Evolutionary conservation across 306 rosid genomes (phyloP), one percentile per base, ranked within the genome.

Genomic region (Chamaecrista fasciculata): DNA sequence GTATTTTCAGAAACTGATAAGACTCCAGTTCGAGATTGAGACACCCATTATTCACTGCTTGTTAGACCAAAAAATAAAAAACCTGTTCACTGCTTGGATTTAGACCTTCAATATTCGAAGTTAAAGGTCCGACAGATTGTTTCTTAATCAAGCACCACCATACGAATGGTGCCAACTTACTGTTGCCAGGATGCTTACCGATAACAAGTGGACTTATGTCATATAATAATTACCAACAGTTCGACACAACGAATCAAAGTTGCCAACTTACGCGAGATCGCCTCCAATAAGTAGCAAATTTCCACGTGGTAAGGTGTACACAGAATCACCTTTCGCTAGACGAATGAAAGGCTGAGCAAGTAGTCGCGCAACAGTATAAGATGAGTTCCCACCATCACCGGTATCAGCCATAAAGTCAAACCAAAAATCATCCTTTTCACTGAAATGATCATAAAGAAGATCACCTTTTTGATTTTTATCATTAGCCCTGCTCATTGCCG

Each of bases 341-440:
- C 64, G 69, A 78, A 94, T 81, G 59, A 79, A 81, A 72, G 97
- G 97, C 81, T 82, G 96, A 69, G 99, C 97, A 76, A 94, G 97
- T 21, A 94, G 85, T 56, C 88, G 84, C 56, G 99, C 97, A 67
- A 94, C 80, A 9, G 97, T 29, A 91, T 91, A 94, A 48, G 99
- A 90, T 66, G 97, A 88, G 88, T 94, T 94, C 68, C 99, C 99
- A 76, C 99, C 99, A 66, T 94, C 99, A 16, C 99, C 99, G 20
- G 99, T 94, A 81, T 94, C 99, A 76, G 99, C 97, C 96, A 91
- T 91, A 80, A 94, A 94, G 81, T 94, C 99, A 81, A 94, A 94
- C 97, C 99, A 94, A 33, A 94, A 76, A 55, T 85, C 96, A 58
- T 89, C 89, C 86, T 80, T 87, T 76, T 84, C 92, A 58, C 81